Conservation (phyloP, 768 basidiomycete genomes). For the Leccinum pellstonianum region DNA sequence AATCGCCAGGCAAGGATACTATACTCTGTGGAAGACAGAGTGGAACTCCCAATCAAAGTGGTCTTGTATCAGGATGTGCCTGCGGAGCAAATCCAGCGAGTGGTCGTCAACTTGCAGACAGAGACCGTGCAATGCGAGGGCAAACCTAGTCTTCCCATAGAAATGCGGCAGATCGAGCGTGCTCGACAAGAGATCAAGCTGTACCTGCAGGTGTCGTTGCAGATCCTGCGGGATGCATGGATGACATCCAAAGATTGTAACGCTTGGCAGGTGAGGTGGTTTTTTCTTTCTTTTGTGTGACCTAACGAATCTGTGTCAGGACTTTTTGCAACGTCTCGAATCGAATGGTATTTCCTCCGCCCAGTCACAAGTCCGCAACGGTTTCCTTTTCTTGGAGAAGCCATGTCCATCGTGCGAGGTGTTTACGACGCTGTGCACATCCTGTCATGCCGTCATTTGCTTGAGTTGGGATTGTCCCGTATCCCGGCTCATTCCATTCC, state of each 20-base stretch:
- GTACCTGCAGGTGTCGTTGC: no score
- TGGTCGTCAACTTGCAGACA: constrained; percentile 18
- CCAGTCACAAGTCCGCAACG: neutral
- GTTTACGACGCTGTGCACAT: constrained; percentile 8
- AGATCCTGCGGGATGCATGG: no score
- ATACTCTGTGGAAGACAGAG: no score
- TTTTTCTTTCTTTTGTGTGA: neutral
- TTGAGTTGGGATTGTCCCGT: constrained; percentile 16
- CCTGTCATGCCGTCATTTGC: constrained; percentile 18
- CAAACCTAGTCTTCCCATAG: constrained; percentile 14
- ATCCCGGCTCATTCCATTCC: constrained; percentile 17
- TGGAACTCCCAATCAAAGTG: constrained; percentile 9
- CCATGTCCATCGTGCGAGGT: constrained; percentile 15
- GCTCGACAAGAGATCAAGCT: constrained; percentile 13
- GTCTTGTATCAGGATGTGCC: constrained; percentile 14
- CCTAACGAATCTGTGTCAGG: constrained; percentile 7
- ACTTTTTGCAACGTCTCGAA: constrained; percentile 17
- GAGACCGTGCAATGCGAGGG: constrained; percentile 16
- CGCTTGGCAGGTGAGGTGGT: neutral
- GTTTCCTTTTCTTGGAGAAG: neutral
- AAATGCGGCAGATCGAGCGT: neutral
- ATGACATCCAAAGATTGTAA: rapidly evolving
- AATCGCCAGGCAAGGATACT: no score
- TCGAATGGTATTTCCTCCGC: constrained; percentile 3
- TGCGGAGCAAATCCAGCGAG: constrained; percentile 7